These are phyloP conservation scores for Seiridium unicorne DNA, from an alignment of 2,329 filamentous ascomycete species.

Conservation along the genomic window DNA sequence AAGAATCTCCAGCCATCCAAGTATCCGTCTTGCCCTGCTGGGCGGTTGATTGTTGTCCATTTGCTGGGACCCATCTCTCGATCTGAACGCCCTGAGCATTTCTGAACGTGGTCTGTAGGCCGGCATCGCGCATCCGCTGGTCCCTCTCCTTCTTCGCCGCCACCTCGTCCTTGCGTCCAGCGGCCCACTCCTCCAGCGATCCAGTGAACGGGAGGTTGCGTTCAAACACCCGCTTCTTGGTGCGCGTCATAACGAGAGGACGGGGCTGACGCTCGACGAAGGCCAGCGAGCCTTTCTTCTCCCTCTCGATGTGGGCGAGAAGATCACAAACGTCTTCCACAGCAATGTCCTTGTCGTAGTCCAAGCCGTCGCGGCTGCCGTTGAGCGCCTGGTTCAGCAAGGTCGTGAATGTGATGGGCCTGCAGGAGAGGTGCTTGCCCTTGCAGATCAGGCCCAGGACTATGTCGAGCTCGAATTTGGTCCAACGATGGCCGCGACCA, in stretches of 20 bases:
- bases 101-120: background rate
- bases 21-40: background rate
- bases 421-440: constrained; percentile 14
- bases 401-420: constrained; percentile 18
- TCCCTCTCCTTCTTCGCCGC: background rate
- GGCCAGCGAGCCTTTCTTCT: constrained; percentile 20
- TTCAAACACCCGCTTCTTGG: constrained; percentile 22
- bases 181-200: background rate
- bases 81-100: background rate
- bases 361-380: constrained; percentile 9
- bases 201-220: constrained; percentile 10
- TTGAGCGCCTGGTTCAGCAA: constrained; percentile 27
- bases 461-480: constrained; percentile 21
- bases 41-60: background rate
- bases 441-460: constrained; percentile 26
- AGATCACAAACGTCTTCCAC: constrained; percentile 23
- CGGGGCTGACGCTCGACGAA: constrained; percentile 20
- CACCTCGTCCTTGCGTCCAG: background rate
- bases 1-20: background rate
- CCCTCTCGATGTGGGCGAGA: constrained; percentile 20
- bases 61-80: background rate
- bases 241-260: constrained; percentile 20
- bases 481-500: constrained; percentile 21
- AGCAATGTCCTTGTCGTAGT: constrained; percentile 15
- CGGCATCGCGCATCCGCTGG: background rate